These are phyloP conservation scores for Trypanosoma theileri DNA, from an alignment of 208 protist species.

Conservation along the genomic window DNA sequence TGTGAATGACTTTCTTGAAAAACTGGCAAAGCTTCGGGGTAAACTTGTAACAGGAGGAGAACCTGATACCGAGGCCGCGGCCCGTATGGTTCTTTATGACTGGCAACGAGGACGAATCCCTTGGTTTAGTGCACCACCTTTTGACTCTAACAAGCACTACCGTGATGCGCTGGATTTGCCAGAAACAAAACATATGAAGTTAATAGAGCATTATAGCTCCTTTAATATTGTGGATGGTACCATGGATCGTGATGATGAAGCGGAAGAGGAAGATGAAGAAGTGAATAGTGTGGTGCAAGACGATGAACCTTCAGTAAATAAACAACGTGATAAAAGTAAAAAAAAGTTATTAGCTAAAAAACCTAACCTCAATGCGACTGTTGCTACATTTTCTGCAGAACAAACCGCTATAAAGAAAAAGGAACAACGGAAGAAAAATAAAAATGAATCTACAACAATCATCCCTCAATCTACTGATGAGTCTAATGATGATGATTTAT, in stretches of 20 bases:
- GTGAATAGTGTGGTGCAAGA: constrained; percentile 15
- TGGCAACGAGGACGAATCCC: constrained; percentile 97
- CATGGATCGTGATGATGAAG: constrained; percentile 40
- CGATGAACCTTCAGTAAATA: constrained; percentile 6
- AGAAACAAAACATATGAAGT: constrained; percentile 80
- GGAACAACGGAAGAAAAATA: constrained; percentile 36
- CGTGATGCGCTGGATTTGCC: constrained; percentile 67
- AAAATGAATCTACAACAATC: neutral
- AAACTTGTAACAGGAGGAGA: constrained; percentile 95
- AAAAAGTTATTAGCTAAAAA: constrained; percentile 14
- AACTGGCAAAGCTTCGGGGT: constrained; percentile 92
- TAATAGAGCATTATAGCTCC: constrained; percentile 83
- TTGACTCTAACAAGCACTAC: constrained; percentile 88
- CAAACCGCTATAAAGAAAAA: constrained; percentile 53
- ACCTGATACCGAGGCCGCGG: constrained; percentile 93
- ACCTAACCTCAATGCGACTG: constrained; percentile 39
- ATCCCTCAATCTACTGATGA: neutral
- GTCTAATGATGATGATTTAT: constrained; percentile 42
- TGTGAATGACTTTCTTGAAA: constrained; percentile 96
- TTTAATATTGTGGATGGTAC: constrained; percentile 86
- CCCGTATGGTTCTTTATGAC: constrained; percentile 98
- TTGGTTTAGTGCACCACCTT: constrained; percentile 95
- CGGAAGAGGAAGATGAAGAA: constrained; percentile 23
- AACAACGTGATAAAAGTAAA: constrained; percentile 1
- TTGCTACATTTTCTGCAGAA: constrained; percentile 53